Percentiles rank a stretch among this genome's conserved stretches.
Evolutionary conservation across 2,329 filamentous ascomycete genomes (phyloP).

Genomic region (Cercospora sojina): DNA sequence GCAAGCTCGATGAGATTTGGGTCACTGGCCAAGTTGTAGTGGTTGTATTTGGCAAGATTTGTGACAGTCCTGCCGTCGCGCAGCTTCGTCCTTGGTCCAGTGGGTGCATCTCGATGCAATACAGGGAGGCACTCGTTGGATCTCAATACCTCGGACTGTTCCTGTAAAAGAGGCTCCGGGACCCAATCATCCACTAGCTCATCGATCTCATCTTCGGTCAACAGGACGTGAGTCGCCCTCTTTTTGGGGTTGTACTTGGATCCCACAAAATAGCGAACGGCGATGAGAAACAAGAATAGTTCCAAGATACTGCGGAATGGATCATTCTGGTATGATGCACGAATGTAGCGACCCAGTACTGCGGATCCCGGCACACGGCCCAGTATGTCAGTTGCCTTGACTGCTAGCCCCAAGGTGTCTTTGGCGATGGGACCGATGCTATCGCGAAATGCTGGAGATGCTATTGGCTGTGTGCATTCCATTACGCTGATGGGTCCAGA

Average conservation of each 20-base stretch:
- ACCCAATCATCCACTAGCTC: neutral
- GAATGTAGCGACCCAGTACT: neutral
- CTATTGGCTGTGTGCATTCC: neutral
- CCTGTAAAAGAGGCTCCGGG: neutral
- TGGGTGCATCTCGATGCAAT: neutral
- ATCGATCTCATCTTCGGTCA: neutral
- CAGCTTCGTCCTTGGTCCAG: neutral
- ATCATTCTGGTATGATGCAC: neutral
- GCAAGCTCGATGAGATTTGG: neutral
- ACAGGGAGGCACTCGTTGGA: neutral
- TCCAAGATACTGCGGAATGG: neutral
- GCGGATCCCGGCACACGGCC: neutral
- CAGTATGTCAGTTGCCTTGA: neutral
- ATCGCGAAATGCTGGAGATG: neutral
- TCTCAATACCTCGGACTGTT: neutral
- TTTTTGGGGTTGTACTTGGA: neutral
- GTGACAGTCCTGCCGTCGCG: neutral
- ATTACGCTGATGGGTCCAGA: neutral
- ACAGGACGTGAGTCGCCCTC: neutral
- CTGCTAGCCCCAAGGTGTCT: neutral
- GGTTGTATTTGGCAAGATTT: neutral
- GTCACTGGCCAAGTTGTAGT: neutral
- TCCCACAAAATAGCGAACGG: neutral
- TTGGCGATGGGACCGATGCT: neutral
- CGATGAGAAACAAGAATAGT: neutral